phyloP scores from a whole-genome alignment of 768 basidiomycete genomes.

The Mycena belliarum region DNA sequence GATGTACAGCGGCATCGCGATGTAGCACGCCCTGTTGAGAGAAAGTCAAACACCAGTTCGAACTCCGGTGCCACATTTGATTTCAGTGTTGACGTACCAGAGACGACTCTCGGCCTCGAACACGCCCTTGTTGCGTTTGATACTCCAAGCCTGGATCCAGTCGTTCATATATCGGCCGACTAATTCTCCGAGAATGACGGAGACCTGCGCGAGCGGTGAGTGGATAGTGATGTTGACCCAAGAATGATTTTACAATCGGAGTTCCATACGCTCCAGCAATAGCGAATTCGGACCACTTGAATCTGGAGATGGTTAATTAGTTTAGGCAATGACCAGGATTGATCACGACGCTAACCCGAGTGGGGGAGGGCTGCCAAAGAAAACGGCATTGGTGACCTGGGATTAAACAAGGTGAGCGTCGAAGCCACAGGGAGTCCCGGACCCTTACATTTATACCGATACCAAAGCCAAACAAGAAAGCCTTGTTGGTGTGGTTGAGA shows the following conservation, averaged over 20 bases:
- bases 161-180: conserved; percentile 56
- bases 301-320: conserved; percentile 1
- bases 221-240: background rate
- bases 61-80: too few relatives aligned
- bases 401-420: background rate
- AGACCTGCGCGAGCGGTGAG: conserved; percentile 35
- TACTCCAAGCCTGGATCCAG: conserved; percentile 46
- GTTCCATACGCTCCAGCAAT: conserved; percentile 58
- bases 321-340: conserved; percentile 17
- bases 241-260: conserved; percentile 52
- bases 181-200: conserved; percentile 54
- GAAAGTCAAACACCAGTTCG: too few relatives aligned
- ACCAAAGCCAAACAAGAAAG: conserved; percentile 60
- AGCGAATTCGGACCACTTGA: conserved; percentile 38
- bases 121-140: conserved; percentile 54
- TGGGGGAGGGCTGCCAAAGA: conserved; percentile 56
- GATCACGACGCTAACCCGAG: conserved; percentile 51
- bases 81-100: too few relatives aligned
- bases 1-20: conserved; percentile 53
- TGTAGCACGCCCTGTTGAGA: conserved; percentile 49
- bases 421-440: background rate
- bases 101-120: conserved; percentile 62
- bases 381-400: conserved; percentile 67
- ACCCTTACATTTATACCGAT: conserved; percentile 59
- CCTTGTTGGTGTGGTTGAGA: too few relatives aligned